Evolutionary conservation across 2,329 filamentous ascomycete species (phyloP), one percentile per base, ranked within the genome.

Genomic region (Fusarium concolor): DNA sequence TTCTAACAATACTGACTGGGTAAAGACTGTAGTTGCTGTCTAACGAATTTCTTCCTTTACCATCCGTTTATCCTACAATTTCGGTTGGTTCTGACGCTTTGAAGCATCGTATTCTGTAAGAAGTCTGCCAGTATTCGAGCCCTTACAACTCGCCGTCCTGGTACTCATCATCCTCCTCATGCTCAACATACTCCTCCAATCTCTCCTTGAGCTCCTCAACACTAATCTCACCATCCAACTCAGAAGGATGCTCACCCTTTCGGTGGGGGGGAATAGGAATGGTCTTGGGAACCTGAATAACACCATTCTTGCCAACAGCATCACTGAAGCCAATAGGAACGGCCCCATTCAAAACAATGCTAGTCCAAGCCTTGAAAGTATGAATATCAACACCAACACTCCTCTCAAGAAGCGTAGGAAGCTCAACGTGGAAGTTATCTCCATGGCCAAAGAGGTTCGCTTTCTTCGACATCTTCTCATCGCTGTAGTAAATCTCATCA

Each of bases 261-360:
- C 73, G 84, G 79, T 87, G 89, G 3, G 93, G 92, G 41, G 94
- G 94, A 67, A 97, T 88, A 58, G 96, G 80, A 0, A 97, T 88
- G 58, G 85, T 85, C 46, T 86, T 84, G 0, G 96, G 83, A 17
- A 95, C 89, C 57, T 97, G 94, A 37, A 97, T 86, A 15, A 95
- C 93, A 31, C 94, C 94, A 75, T 97, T 92, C 74, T 85, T 87
- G 0, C 90, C 91, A 56, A 96, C 78, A 1, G 84, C 90, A 75
- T 97, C 93, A 65, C 89, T 83, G 9, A 92, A 81, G 0, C 83
- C 82, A 2, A 96, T 91, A 9, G 82, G 82, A 4, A 85, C 83
- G 70, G 89, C 90, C 15, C 89, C 92, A 74, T 97, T 97, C 73
- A 97, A 85, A 76, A 88, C 88, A 64, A 97, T 89, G 7, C 79